phyloP scores from a whole-genome alignment of 306 rosid species.

The Pterocarpus macrocarpus region DNA sequence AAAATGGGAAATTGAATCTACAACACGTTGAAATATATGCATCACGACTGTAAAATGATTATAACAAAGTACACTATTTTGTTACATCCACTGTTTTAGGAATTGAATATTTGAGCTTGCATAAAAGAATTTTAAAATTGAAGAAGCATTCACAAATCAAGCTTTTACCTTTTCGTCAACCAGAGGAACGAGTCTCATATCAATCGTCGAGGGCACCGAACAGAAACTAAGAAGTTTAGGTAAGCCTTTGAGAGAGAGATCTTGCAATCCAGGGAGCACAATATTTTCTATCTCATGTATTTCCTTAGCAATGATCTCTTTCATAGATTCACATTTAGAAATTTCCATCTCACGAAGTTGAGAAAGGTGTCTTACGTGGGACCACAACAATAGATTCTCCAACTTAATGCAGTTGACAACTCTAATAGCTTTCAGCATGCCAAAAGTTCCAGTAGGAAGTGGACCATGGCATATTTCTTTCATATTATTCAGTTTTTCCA shows the following conservation, averaged over 20 bases:
- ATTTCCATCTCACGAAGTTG: constrained; percentile 4
- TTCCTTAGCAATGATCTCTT: background rate
- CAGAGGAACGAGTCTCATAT: background rate
- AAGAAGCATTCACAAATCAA: background rate
- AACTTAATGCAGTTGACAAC: constrained; percentile 34
- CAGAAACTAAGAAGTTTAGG: background rate
- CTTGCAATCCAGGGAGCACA: background rate
- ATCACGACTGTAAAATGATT: background rate
- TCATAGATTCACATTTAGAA: background rate
- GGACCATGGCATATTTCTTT: background rate
- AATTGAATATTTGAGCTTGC: background rate
- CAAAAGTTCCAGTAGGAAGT: background rate
- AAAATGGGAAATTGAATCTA: too few relatives aligned
- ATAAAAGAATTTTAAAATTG: too few relatives aligned
- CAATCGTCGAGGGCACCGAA: background rate
- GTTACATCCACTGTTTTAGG: background rate
- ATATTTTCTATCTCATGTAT: background rate
- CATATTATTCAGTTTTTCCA: too few relatives aligned
- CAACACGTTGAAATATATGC: background rate
- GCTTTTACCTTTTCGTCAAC: constrained; percentile 10
- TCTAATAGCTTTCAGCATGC: background rate
- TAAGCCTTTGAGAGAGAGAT: background rate
- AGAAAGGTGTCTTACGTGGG: background rate
- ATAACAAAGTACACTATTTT: background rate
- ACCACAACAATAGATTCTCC: constrained; percentile 10